Percentiles rank a stretch among this genome's conserved stretches.
Conservation (phyloP, 2,329 filamentous ascomycete species). For the Fusarium piperis region DNA sequence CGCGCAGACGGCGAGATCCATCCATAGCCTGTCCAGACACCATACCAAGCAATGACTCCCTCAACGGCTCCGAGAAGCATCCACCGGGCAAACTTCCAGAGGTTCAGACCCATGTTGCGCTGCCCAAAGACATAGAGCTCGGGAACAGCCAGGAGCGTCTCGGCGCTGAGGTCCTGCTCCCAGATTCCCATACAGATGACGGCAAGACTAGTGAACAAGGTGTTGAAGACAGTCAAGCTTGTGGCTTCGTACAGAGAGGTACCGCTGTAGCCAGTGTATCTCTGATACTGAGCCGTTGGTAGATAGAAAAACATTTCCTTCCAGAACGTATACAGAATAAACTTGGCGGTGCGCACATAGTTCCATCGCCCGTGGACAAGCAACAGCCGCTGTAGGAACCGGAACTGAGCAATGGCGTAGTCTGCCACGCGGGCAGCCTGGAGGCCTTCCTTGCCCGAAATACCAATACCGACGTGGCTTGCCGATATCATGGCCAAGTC, state of each 20-base stretch:
- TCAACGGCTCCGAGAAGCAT: slow-evolving; percentile 78
- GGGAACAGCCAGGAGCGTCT: slow-evolving; percentile 89
- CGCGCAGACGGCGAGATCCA: slow-evolving; percentile 59
- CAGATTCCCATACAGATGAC: slow-evolving; percentile 92
- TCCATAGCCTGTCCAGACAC: slow-evolving; percentile 62
- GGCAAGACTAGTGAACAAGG: slow-evolving; percentile 87
- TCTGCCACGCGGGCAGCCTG: slow-evolving; percentile 91
- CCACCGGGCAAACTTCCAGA: slow-evolving; percentile 79
- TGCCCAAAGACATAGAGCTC: slow-evolving; percentile 91
- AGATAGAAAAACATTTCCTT: slow-evolving; percentile 87
- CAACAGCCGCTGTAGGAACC: slow-evolving; percentile 85
- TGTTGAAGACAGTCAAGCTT: slow-evolving; percentile 91
- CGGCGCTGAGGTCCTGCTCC: slow-evolving; percentile 85
- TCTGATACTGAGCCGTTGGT: slow-evolving; percentile 84
- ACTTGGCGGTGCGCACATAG: slow-evolving; percentile 87
- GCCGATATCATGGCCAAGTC: slow-evolving; percentile 96
- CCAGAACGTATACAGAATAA: slow-evolving; percentile 92
- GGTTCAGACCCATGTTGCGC: slow-evolving; percentile 76
- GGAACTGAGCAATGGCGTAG: slow-evolving; percentile 91
- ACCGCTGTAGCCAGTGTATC: slow-evolving; percentile 86
- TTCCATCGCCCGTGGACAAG: slow-evolving; percentile 92
- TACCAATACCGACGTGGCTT: slow-evolving; percentile 86
- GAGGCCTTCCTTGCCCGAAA: slow-evolving; percentile 90
- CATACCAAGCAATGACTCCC: slow-evolving; percentile 79
- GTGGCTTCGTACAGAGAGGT: slow-evolving; percentile 91